Percentiles rank a stretch among this genome's conserved stretches.
Evolutionary conservation across 345 rosid genomes (phyloP).

Genomic region (Carallia pectinifolia): DNA sequence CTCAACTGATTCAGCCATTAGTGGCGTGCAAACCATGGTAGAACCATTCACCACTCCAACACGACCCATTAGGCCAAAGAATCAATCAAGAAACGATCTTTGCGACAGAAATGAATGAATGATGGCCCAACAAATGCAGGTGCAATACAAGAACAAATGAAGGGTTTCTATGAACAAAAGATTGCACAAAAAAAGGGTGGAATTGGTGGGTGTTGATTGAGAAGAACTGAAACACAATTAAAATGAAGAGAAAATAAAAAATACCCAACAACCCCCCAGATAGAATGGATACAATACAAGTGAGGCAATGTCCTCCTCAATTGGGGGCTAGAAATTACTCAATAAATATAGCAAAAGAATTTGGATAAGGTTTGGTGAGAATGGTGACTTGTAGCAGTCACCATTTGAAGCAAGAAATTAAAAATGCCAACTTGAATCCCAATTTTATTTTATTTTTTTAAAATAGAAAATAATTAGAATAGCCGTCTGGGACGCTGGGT

Average conservation of each 20-base stretch:
- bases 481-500: too few species aligned
- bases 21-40: constrained; percentile 40
- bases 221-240: neutral
- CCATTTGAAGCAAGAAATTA: neutral
- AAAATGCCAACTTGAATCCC: neutral
- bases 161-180: neutral
- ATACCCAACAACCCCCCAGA: neutral
- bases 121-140: neutral
- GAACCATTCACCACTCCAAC: neutral
- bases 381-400: neutral
- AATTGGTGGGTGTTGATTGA: neutral
- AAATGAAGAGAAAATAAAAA: too few species aligned
- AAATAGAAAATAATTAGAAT: too few species aligned
- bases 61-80: constrained; percentile 28
- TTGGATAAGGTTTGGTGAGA: constrained; percentile 12
- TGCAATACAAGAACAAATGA: neutral
- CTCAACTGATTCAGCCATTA: constrained; percentile 43
- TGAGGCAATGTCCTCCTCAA: neutral
- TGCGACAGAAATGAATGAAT: neutral
- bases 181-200: neutral
- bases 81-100: neutral
- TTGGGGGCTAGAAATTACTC: neutral
- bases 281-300: too few species aligned
- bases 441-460: too few species aligned
- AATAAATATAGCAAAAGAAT: neutral